Conservation (phyloP, 1,284 basidiomycete species). For the Gomphus sp. region DNA sequence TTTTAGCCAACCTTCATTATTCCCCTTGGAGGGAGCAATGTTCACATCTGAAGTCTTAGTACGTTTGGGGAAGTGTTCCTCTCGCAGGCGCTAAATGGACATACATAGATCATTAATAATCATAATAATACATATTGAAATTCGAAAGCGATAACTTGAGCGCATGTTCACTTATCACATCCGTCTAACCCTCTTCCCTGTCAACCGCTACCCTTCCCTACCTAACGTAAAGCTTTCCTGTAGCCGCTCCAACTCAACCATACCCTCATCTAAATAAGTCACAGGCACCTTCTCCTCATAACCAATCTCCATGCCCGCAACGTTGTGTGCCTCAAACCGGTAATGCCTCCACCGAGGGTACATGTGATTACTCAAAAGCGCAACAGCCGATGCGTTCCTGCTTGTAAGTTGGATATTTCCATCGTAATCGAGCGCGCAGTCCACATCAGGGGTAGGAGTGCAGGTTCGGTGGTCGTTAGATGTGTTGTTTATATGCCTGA, state of each 20-base stretch:
- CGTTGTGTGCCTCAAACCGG: neutral
- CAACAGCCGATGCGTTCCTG: neutral
- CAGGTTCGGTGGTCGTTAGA: neutral
- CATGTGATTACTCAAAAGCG: neutral
- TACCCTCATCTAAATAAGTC: neutral
- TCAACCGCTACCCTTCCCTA: neutral
- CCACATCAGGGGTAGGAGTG: neutral
- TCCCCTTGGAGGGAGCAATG: no score
- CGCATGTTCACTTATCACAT: no score
- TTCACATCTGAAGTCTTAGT: no score
- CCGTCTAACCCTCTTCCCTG: neutral
- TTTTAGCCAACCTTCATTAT: no score
- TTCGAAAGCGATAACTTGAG: neutral
- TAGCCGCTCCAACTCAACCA: neutral
- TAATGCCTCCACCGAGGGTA: slow-evolving; percentile 1
- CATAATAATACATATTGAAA: neutral
- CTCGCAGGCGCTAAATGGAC: no score
- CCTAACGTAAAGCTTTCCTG: neutral
- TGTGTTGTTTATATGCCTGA: neutral
- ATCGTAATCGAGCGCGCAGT: neutral
- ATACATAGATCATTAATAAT: neutral
- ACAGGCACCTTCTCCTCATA: neutral
- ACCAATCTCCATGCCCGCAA: neutral
- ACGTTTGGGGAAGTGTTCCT: no score
- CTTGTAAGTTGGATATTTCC: neutral